Conservation (phyloP, 495 filamentous ascomycete species). For the Daldinia childiae region DNA sequence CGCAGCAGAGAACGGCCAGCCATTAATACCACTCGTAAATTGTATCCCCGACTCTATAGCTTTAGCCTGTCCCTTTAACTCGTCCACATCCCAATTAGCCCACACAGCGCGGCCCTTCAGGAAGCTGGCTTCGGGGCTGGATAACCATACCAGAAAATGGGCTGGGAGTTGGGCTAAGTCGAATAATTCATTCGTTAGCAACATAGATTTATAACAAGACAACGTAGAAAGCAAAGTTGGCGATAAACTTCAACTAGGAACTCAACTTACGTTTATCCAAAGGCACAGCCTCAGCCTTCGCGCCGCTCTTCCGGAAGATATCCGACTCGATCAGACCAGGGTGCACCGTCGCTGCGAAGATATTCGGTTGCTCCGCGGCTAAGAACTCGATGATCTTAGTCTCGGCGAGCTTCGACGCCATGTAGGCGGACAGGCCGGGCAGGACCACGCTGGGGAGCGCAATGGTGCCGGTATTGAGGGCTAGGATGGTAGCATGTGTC, state of each 20-base stretch:
- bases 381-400: constrained; percentile 54
- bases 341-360: constrained; percentile 52
- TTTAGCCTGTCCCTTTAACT: constrained; percentile 42
- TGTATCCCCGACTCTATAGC: constrained; percentile 5
- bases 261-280: constrained; percentile 48
- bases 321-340: constrained; percentile 55
- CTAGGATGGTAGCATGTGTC: constrained; percentile 49
- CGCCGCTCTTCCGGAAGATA: constrained; percentile 43
- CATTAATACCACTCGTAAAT: constrained; percentile 10
- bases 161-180: constrained; percentile 45
- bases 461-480: constrained; percentile 37
- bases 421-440: constrained; percentile 50
- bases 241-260: too few relatives aligned
- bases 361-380: constrained; percentile 51
- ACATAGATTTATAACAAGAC: not conserved
- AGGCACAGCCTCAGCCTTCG: constrained; percentile 32
- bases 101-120: constrained; percentile 53
- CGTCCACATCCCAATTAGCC: constrained; percentile 61
- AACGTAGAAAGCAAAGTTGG: not conserved
- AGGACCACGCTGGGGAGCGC: constrained; percentile 33
- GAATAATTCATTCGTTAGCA: not conserved
- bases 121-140: constrained; percentile 51
- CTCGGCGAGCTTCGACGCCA: constrained; percentile 52
- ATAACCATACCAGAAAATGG: constrained; percentile 54
- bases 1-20: constrained; percentile 6